phyloP scores from a whole-genome alignment of 2,329 filamentous ascomycete genomes.

The Colletotrichum sansevieriae region DNA sequence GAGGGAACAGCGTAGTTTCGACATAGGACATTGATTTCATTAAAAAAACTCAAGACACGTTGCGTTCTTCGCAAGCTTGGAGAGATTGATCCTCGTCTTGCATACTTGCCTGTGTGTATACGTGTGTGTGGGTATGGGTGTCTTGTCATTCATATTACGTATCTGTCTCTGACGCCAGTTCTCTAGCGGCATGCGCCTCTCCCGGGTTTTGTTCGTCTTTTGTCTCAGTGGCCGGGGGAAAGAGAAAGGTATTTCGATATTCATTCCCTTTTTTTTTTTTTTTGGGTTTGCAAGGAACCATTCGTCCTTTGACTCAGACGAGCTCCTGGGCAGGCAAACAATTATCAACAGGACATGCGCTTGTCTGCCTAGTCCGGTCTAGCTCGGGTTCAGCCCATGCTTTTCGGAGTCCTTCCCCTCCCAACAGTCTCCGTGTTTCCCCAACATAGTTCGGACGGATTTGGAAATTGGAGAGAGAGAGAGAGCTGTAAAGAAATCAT shows the following conservation, averaged over 20 bases:
- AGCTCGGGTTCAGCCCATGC: not conserved
- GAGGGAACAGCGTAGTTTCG: not conserved
- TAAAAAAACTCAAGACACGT: not conserved
- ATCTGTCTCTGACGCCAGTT: slow-evolving; percentile 10
- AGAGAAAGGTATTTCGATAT: not conserved
- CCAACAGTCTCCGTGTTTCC: slow-evolving; percentile 29
- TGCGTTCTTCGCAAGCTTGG: not conserved
- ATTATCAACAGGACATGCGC: slow-evolving; percentile 4
- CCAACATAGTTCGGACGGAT: slow-evolving; percentile 34
- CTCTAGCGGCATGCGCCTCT: slow-evolving; percentile 24
- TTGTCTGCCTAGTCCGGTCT: slow-evolving; percentile 27
- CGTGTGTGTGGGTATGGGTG: too few species aligned
- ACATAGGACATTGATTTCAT: slow-evolving; percentile 3
- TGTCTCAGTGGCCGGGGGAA: slow-evolving; percentile 18
- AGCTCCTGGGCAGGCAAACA: not conserved
- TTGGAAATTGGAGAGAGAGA: slow-evolving; percentile 23
- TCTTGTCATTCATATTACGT: not conserved
- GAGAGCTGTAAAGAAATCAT: not conserved
- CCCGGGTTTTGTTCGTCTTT: slow-evolving; percentile 39
- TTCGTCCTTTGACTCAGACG: not conserved
- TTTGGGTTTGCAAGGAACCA: too few species aligned
- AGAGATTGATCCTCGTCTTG: not conserved
- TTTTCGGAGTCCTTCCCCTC: not conserved
- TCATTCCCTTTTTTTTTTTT: too few species aligned
- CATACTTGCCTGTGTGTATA: too few species aligned